Evolutionary conservation across 805 yeast species (phyloP).

Genomic region (Wickerhamomyces tratensis): DNA sequence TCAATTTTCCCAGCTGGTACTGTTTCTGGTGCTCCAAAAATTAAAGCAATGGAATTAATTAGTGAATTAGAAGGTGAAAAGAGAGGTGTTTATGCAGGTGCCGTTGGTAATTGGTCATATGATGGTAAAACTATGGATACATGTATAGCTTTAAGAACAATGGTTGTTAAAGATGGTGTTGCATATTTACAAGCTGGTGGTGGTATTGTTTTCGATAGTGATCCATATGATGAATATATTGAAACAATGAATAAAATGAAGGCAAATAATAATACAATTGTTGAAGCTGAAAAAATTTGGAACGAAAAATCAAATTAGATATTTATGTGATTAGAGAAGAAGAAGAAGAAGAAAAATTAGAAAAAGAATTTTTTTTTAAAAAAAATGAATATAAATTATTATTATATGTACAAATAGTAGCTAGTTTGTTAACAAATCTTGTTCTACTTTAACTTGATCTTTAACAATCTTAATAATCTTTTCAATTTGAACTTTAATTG

Average conservation of each 20-base stretch:
- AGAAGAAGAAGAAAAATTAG: too few relatives aligned
- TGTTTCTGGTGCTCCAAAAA: slow-evolving; percentile 97
- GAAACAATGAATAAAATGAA: slow-evolving; percentile 97
- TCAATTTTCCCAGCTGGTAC: slow-evolving; percentile 99
- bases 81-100: slow-evolving; percentile 97
- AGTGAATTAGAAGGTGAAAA: slow-evolving; percentile 85
- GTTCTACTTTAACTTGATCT: too few relatives aligned
- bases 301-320: slow-evolving; percentile 24
- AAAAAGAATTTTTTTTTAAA: too few relatives aligned
- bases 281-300: slow-evolving; percentile 86
- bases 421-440: too few relatives aligned
- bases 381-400: too few relatives aligned
- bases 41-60: slow-evolving; percentile 91
- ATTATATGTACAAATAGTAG: too few relatives aligned
- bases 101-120: slow-evolving; percentile 97
- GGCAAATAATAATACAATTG: slow-evolving; percentile 83
- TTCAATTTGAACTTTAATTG: too few relatives aligned
- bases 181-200: slow-evolving; percentile 99
- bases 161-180: slow-evolving; percentile 84
- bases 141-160: slow-evolving; percentile 94
- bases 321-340: too few relatives aligned
- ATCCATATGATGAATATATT: slow-evolving; percentile 88
- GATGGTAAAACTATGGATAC: slow-evolving; percentile 95
- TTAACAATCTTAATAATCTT: too few relatives aligned
- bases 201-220: slow-evolving; percentile 93